These are phyloP conservation scores for Populus tomentosa DNA, from an alignment of 441 rosid genomes.

Conservation along the genomic window DNA sequence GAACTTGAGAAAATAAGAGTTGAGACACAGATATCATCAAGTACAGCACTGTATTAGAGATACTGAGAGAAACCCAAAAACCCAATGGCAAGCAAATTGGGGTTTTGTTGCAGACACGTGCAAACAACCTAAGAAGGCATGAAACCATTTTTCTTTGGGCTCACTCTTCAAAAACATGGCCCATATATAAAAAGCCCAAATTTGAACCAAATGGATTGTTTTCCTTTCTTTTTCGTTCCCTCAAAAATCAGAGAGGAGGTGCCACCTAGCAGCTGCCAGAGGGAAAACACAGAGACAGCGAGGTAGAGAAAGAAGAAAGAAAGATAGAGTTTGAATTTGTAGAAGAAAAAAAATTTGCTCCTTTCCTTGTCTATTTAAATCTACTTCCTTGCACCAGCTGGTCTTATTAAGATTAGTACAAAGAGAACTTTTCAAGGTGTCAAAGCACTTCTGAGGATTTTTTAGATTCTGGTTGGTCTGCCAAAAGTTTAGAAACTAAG, in stretches of 20 bases:
- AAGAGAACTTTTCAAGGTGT: no score
- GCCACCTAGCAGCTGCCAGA: background rate
- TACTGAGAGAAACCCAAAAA: constrained; percentile 4
- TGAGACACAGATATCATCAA: background rate
- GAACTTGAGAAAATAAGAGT: no score
- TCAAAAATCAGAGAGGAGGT: background rate
- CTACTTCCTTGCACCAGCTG: background rate
- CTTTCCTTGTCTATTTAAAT: background rate
- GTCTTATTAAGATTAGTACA: no score
- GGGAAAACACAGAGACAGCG: background rate
- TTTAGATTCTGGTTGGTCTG: no score
- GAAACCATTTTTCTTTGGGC: background rate
- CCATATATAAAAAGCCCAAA: background rate
- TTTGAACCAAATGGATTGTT: background rate
- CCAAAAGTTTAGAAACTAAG: no score
- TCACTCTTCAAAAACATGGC: background rate
- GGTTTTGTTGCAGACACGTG: constrained; percentile 26
- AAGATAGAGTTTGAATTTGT: background rate
- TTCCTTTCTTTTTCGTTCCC: background rate
- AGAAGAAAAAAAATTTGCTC: no score
- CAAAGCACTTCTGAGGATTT: no score
- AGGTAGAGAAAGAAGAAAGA: background rate
- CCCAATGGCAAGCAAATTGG: constrained; percentile 9
- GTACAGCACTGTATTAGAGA: background rate
- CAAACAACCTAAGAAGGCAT: background rate